These are phyloP conservation scores for Diplodia seriata DNA, from an alignment of 2,329 filamentous ascomycete species.

Conservation along the genomic window DNA sequence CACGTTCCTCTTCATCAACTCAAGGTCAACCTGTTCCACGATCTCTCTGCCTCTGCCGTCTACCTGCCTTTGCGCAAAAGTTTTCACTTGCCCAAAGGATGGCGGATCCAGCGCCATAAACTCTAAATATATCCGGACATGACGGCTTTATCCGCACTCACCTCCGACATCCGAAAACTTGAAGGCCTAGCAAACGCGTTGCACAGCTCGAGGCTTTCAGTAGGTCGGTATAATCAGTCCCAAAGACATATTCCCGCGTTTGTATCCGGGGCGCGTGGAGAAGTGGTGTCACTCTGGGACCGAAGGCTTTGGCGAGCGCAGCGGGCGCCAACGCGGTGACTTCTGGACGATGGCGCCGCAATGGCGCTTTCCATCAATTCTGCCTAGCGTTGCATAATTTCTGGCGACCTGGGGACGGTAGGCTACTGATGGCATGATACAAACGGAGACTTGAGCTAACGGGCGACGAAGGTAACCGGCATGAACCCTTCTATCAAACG, in stretches of 20 bases:
- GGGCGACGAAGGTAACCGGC: background rate
- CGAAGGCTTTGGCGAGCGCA: background rate
- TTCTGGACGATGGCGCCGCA: background rate
- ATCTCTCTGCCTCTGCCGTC: background rate
- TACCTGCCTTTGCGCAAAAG: background rate
- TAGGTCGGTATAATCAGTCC: background rate
- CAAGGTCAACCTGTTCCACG: background rate
- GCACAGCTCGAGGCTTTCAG: background rate
- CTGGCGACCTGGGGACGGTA: background rate
- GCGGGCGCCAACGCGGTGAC: background rate
- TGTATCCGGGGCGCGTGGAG: background rate
- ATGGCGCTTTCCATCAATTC: background rate
- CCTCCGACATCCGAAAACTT: background rate
- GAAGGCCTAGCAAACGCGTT: background rate
- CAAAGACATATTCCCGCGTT: background rate
- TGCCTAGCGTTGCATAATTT: constrained; percentile 23
- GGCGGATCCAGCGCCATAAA: background rate
- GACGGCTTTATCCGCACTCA: background rate
- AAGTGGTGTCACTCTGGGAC: constrained; percentile 5
- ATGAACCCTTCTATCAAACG: constrained; percentile 17
- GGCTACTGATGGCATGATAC: constrained; percentile 9
- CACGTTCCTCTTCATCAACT: background rate
- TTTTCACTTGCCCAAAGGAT: background rate
- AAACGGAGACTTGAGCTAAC: constrained; percentile 2
- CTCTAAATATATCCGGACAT: background rate